These are phyloP conservation scores for Thermothelomyces thermophilus DNA, from an alignment of 2,329 filamentous ascomycete genomes.

Conservation along the genomic window DNA sequence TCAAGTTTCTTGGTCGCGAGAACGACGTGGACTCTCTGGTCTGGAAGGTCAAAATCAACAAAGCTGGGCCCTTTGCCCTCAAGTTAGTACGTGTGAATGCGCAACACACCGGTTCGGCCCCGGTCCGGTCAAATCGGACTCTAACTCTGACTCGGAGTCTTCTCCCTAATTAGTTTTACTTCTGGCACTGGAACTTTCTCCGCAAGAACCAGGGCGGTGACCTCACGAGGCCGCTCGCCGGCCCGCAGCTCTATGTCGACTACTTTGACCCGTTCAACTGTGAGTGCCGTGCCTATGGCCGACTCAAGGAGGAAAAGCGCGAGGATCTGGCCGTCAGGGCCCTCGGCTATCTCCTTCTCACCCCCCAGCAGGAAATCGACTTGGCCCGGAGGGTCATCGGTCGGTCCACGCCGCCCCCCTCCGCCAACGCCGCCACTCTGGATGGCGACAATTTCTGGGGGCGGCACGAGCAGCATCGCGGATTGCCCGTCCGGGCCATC, in stretches of 20 bases:
- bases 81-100: conserved; percentile 5
- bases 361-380: conserved; percentile 5
- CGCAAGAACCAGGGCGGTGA: not conserved
- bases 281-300: conserved; percentile 19
- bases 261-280: conserved; percentile 17
- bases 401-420: not conserved
- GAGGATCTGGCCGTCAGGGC: conserved; percentile 12
- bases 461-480: conserved; percentile 10
- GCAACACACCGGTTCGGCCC: not conserved
- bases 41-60: conserved; percentile 13
- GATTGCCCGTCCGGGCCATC: conserved; percentile 14
- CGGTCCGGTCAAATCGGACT: not conserved
- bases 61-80: conserved; percentile 1
- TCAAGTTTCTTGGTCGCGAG: conserved; percentile 1
- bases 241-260: conserved; percentile 7
- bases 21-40: conserved; percentile 8
- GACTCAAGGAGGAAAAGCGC: conserved; percentile 12
- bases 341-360: conserved; percentile 16
- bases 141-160: conserved; percentile 1
- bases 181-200: conserved; percentile 1
- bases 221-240: not conserved
- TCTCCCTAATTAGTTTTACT: conserved; percentile 5
- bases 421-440: not conserved
- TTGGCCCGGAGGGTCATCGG: not conserved
- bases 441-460: conserved; percentile 6